Conservation (phyloP, 495 filamentous ascomycete species). For the Penicillium riverlandense region DNA sequence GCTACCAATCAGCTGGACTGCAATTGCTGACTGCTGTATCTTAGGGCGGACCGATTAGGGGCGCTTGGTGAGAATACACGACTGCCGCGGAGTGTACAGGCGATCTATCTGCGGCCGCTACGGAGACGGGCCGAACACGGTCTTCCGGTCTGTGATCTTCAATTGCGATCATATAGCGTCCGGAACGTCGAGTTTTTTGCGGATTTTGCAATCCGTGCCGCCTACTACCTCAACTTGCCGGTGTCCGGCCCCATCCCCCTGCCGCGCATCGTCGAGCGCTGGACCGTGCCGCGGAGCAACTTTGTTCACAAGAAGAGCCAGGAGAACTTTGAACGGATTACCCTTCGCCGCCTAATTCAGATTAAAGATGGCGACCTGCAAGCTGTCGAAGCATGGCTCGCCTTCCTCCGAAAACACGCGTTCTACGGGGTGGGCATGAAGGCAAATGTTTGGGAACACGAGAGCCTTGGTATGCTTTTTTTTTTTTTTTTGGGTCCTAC, state of each 20-base stretch:
- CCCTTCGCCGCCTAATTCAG: constrained; percentile 78
- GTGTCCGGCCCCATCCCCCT: constrained; percentile 85
- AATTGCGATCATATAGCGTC: constrained; percentile 84
- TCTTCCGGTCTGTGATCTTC: constrained; percentile 80
- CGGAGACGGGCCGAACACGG: constrained; percentile 66
- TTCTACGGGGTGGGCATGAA: constrained; percentile 98
- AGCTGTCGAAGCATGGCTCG: constrained; percentile 82
- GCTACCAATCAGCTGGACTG: background rate
- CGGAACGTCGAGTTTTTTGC: constrained; percentile 90
- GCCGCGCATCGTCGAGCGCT: constrained; percentile 76
- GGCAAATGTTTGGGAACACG: constrained; percentile 89
- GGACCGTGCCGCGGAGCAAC: constrained; percentile 85
- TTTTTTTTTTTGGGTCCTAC: background rate
- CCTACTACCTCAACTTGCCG: constrained; percentile 86
- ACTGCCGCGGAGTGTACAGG: constrained; percentile 70
- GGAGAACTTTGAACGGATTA: constrained; percentile 94
- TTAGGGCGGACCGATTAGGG: constrained; percentile 32
- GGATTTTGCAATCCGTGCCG: constrained; percentile 90
- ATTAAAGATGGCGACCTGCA: constrained; percentile 90
- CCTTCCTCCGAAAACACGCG: constrained; percentile 80
- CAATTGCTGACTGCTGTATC: constrained; percentile 5
- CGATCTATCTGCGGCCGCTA: constrained; percentile 77
- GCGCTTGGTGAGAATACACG: constrained; percentile 37
- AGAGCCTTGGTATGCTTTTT: constrained; percentile 51
- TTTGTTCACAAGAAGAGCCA: constrained; percentile 97